A percentile compares a stretch with the other conserved stretches of the same genome.
Evolutionary conservation across 2,329 filamentous ascomycete genomes (phyloP).

Genomic region (Cladosporium phlei): DNA sequence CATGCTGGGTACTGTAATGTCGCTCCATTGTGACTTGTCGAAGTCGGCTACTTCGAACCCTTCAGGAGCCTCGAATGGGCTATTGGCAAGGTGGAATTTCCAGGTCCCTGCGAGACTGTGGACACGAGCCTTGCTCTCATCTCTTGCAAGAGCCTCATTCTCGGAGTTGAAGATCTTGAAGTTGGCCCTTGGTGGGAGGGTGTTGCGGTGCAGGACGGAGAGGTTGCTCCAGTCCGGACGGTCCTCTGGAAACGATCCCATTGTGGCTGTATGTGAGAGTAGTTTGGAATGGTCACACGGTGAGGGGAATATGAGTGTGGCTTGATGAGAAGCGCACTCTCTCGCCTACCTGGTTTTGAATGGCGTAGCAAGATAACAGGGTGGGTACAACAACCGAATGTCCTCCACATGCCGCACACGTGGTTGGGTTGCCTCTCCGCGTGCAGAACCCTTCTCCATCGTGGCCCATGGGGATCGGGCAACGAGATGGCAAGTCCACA

Average conservation of each 20-base stretch:
- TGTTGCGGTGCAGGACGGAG: conserved; percentile 55
- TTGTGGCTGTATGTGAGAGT: not conserved
- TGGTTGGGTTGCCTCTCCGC: not conserved
- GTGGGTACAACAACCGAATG: not conserved
- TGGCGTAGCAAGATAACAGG: not conserved
- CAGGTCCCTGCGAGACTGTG: conserved; percentile 34
- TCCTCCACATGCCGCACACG: conserved; percentile 9
- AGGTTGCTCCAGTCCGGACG: conserved; percentile 59
- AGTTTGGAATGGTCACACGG: not conserved
- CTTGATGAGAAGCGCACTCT: conserved; percentile 2
- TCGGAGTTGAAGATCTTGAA: conserved; percentile 52
- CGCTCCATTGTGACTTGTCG: conserved; percentile 42
- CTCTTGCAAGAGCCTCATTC: conserved; percentile 44
- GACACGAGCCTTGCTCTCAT: conserved; percentile 29
- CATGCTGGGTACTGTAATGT: conserved; percentile 56
- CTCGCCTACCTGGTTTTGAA: conserved; percentile 11
- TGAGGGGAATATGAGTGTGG: not conserved
- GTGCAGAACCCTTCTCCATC: conserved; percentile 2
- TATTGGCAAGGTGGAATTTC: conserved; percentile 37
- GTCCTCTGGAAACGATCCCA: not conserved
- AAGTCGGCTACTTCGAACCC: conserved; percentile 32
- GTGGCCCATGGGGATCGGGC: conserved; percentile 12
- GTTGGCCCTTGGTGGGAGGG: conserved; percentile 52
- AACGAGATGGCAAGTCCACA: conserved; percentile 1
- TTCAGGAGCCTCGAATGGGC: conserved; percentile 33